A percentile compares a stretch with the other conserved stretches of the same genome.
Conservation (phyloP, 1,284 basidiomycete genomes). For the Ustilago curta region DNA sequence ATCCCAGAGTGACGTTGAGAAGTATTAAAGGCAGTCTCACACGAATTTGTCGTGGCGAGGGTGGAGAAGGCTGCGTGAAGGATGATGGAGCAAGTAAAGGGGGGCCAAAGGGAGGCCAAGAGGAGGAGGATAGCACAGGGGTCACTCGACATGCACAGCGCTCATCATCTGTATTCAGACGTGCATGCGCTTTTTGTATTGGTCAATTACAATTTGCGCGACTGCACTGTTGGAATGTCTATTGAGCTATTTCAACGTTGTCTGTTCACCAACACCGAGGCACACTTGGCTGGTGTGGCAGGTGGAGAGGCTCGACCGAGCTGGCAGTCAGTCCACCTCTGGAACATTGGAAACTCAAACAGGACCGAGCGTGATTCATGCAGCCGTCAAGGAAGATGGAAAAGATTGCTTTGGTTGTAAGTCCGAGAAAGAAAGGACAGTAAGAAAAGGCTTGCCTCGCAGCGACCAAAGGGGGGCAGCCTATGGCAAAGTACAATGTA, state of each 20-base stretch:
- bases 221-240: neutral
- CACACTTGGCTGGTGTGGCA: neutral
- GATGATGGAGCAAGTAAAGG: too few relatives aligned
- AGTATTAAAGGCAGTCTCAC: too few relatives aligned
- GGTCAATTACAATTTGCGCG: neutral
- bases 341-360: too few relatives aligned
- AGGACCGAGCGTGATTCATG: too few relatives aligned
- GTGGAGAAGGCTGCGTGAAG: too few relatives aligned
- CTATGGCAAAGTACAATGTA: neutral
- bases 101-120: too few relatives aligned
- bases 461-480: neutral
- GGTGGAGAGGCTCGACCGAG: constrained; percentile 4
- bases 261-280: constrained; percentile 8
- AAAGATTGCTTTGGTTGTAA: neutral
- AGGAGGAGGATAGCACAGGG: neutral
- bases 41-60: too few relatives aligned
- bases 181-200: neutral
- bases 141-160: constrained; percentile 8
- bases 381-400: too few relatives aligned
- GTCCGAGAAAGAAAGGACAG: neutral
- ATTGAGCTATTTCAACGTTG: neutral
- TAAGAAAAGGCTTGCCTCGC: neutral
- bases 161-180: neutral
- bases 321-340: too few relatives aligned
- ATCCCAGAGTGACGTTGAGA: too few relatives aligned